These are phyloP conservation scores for Xylariaceae sp. DNA, from an alignment of 2,329 filamentous ascomycete genomes.

Conservation along the genomic window DNA sequence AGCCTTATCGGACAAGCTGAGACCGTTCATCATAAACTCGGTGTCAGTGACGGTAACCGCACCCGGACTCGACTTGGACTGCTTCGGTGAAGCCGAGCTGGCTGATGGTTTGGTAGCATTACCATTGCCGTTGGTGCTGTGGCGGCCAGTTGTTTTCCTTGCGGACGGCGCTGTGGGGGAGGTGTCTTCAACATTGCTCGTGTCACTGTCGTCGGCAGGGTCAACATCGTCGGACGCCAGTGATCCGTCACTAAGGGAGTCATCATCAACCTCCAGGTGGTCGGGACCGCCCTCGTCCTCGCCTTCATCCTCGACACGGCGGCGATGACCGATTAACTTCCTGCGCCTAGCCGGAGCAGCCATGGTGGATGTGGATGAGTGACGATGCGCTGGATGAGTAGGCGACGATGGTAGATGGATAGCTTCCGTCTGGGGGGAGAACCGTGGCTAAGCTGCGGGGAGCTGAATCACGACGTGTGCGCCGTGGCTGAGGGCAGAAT, in stretches of 20 bases:
- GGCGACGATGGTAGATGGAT: slow-evolving; percentile 9
- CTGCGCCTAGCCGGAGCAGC: slow-evolving; percentile 53
- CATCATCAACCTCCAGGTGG: slow-evolving; percentile 57
- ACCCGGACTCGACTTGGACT: slow-evolving; percentile 35
- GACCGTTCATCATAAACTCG: slow-evolving; percentile 55
- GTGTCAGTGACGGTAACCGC: slow-evolving; percentile 44
- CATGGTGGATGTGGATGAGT: slow-evolving; percentile 35
- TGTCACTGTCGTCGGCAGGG: slow-evolving; percentile 57
- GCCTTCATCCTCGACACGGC: slow-evolving; percentile 66
- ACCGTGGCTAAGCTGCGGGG: slow-evolving; percentile 8
- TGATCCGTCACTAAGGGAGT: slow-evolving; percentile 63
- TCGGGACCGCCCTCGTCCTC: slow-evolving; percentile 62
- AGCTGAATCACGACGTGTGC: slow-evolving; percentile 27
- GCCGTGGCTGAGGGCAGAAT: slow-evolving; percentile 25
- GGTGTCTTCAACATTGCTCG: slow-evolving; percentile 57
- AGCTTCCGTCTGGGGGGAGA: no score
- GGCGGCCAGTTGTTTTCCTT: slow-evolving; percentile 26
- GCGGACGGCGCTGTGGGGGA: slow-evolving; percentile 43
- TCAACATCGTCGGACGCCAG: slow-evolving; percentile 59
- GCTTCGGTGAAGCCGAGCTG: slow-evolving; percentile 27
- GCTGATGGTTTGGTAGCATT: slow-evolving; percentile 24
- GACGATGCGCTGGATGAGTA: slow-evolving; percentile 9
- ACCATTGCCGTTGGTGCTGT: slow-evolving; percentile 33
- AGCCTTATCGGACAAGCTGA: slow-evolving; percentile 42
- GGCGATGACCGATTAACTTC: slow-evolving; percentile 63